Base-by-base conservation (phyloP, 2,329 filamentous ascomycete species). In the Paraphoma sp. region DNA sequence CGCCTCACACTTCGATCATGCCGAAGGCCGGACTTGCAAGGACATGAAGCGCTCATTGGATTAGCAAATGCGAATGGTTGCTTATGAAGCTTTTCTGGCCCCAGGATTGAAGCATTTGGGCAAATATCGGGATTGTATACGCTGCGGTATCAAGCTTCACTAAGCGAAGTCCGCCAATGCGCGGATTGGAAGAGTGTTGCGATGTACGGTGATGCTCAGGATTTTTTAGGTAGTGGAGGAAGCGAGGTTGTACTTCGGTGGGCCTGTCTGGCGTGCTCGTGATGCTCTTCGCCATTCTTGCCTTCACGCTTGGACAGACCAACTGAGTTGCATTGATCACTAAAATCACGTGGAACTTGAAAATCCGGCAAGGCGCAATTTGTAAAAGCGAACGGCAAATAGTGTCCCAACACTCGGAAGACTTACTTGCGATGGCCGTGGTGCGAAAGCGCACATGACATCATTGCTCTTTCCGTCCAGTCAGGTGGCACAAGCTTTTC, bases 61-160 rank as follows among this genome's bases (percentile, higher is more conserved):
- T 9, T 9, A 3, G 17, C 8, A 10, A 18, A 43, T 4, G 4
- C 3, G 29, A 12, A 29, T 47, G 14, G 28, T 47, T 47, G 45
- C 45, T 48, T 38, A 48, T 30, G 45, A 48, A 48, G 31, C 45
- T 48, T 48, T 28, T 12, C 28, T n/a, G 14, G 31, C 31, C 45
- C 45, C 33, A 40, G 14, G 6, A 30, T 30, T 36, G 33, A n/a
- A 12, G n/a, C 31, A 16, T n/a, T 3, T 16, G 14, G 31, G 33
- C 12, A 16, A 14, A 11, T 33, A 9, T 33, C 23, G 45, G 45
- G n/a, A 17, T 16, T 17, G 3, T 10, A 29, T 23, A 16, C 29
- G 43, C 14, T 29, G 43, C 6, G 11, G 8, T 14, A 29, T 14
- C 43, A 45, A 30, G 17, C 23, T 8, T 14, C 12, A 45, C 10